Evolutionary conservation across 495 filamentous ascomycete species (phyloP).

Genomic region (Annulohypoxylon moriforme): DNA sequence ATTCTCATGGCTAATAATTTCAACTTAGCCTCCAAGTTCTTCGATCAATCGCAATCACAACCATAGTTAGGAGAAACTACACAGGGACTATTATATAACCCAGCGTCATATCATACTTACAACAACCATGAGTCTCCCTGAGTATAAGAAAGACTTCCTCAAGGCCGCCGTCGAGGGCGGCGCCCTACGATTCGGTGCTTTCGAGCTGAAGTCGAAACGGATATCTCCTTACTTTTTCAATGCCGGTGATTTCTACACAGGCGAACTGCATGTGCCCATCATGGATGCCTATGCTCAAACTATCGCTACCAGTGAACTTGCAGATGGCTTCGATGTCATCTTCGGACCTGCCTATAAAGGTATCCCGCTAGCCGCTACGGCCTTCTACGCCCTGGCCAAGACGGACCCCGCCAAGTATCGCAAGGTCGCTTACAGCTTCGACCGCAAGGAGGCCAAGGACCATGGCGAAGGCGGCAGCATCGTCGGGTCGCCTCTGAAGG

Average conservation of each 20-base stretch:
- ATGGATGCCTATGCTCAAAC: conserved; percentile 82
- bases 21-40: neutral
- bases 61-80: neutral
- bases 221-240: conserved; percentile 99
- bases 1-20: neutral
- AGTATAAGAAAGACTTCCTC: conserved; percentile 74
- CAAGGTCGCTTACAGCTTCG: conserved; percentile 82
- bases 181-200: conserved; percentile 89
- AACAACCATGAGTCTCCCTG: conserved; percentile 63
- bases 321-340: conserved; percentile 71
- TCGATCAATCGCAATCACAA: neutral
- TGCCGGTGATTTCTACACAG: conserved; percentile 85
- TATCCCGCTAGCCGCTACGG: conserved; percentile 82
- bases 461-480: conserved; percentile 95
- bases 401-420: conserved; percentile 67
- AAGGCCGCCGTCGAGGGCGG: conserved; percentile 74
- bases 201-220: conserved; percentile 90
- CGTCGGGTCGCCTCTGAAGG: conserved; percentile 84
- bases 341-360: conserved; percentile 97
- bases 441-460: conserved; percentile 93
- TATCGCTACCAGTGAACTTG: conserved; percentile 60
- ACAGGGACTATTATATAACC: neutral
- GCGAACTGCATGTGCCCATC: conserved; percentile 76
- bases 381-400: conserved; percentile 74
- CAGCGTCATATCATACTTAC: neutral